Base-by-base conservation (phyloP, 2,329 filamentous ascomycete species). In the Trichophyton schoenleinii region DNA sequence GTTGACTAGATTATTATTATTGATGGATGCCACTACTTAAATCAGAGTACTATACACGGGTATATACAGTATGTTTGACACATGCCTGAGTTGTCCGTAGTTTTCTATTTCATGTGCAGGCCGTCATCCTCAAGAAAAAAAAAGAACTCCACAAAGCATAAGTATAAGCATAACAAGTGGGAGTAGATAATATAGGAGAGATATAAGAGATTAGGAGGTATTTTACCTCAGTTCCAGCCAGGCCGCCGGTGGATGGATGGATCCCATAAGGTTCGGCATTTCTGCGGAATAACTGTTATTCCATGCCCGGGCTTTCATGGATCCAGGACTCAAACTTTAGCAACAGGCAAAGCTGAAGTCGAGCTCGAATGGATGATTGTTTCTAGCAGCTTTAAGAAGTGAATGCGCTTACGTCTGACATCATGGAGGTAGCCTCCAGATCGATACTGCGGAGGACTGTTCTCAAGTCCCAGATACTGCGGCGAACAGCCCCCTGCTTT, bases 401-500 rank as follows among this genome's bases (percentile, higher is more conserved):
- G 22, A 34, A 31, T 31, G 48, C 22, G 44, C 20, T 22, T 53
- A 34, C 28, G 22, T 53, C 44, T 15, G 48, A 53, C 48, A 53
- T 18, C 48, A 76, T 75, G 74, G 73, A 75, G 67, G 68, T 70
- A 61, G 68, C 69, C 64, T 71, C 71, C 63, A 70, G 70, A 64
- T 71, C 72, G 41, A 49, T 65, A 25, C 34, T 63, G 64, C 53
- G 31, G 34, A n/a, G 31, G 36, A 31, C 11, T n/a, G 34, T 25
- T 25, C 38, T 48, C 20, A 25, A 49, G 6, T 31, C 31, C 13
- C 41, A 49, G n/a, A 7, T 9, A 48, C 46, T 48, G 25, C 58
- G n/a, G 22, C 57, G 18, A 59, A 61, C 66, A 70, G 64, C 64
- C 66, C 52, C 64, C 75, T 60, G 70, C 71, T 34, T 72, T 66